Base-by-base conservation (phyloP, 2,329 filamentous ascomycete genomes). In the Sphaerostilbella broomeana region DNA sequence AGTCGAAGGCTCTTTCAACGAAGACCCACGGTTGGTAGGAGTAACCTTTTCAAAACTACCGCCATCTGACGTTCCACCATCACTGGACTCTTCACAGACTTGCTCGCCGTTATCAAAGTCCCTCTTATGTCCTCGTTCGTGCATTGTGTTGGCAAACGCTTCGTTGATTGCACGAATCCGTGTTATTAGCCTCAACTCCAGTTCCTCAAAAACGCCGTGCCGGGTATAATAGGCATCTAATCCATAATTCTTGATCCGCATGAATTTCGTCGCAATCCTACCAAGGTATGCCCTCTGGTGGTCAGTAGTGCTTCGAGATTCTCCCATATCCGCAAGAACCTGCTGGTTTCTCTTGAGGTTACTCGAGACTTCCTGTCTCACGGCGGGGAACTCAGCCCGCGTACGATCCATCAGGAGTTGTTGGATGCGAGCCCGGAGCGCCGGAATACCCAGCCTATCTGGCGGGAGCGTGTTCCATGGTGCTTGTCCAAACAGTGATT, bases 401-500 rank as follows among this genome's bases (percentile, higher is more conserved):
- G 67, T 64, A 0, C 69, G 56, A 1, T 68, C 59, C 21, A 59
- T 53, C 0, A 72, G 53, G 0, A 73, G 57, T 0, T 54, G 45
- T 0, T 54, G 53, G 0, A 73, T 51, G 0, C 62, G 58, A 0
- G 6, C 10, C 15, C 57, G 60, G 10, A 73, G 51, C 0, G 62
- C 56, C 0, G 35, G 44, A 1, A 65, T 59, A 0, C 68, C 68
- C 0, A 61, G 38, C 0, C 56, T 52, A 0, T 59, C 55, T 0
- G 44, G 27, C 0, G 50, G 43, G 0, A 63, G 48, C 1, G 3
- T 42, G 0, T 45, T 47, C 69, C 68, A 73, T 0, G 62, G 62
- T 0, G 46, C 32, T 0, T 52, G 11, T 0, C 38, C 13, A 31
- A 71, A 71, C 41, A 73, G 69, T 0, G 21, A 35, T 2, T 39